Conservation (phyloP, 192 early-diverging fungal species). For the Coemansia sp. region DNA sequence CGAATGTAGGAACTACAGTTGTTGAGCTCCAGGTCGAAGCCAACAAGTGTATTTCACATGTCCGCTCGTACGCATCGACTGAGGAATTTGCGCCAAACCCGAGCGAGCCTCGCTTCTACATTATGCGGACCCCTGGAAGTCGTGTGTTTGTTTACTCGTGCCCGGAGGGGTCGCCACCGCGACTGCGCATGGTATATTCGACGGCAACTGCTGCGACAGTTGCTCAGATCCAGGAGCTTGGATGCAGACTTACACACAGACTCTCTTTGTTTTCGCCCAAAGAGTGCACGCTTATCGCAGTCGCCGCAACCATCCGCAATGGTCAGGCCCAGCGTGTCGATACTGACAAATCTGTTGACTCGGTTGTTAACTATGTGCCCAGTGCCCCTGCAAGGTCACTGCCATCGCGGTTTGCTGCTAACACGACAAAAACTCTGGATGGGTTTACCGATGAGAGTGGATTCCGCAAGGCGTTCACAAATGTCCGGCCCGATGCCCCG, state of each 20-base stretch:
- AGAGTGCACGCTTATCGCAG: conserved; percentile 46
- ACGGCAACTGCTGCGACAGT: conserved; percentile 37
- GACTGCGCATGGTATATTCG: conserved; percentile 55
- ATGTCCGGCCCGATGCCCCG: conserved; percentile 39
- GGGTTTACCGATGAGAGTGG: conserved; percentile 44
- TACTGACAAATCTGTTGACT: conserved; percentile 31
- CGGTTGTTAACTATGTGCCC: conserved; percentile 46
- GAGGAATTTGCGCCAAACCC: conserved; percentile 39
- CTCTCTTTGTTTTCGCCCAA: conserved; percentile 40
- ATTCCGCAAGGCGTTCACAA: conserved; percentile 44
- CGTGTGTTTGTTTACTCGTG: conserved; percentile 52
- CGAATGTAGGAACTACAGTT: conserved; percentile 34
- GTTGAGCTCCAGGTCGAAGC: conserved; percentile 44
- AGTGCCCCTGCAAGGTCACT: conserved; percentile 36
- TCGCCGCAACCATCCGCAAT: conserved; percentile 42
- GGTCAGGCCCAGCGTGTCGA: conserved; percentile 45
- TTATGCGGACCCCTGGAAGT: conserved; percentile 44
- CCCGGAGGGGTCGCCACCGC: conserved; percentile 44
- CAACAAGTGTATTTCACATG: conserved; percentile 24
- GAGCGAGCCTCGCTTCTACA: conserved; percentile 49
- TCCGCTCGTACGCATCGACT: conserved; percentile 28
- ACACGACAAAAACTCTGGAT: conserved; percentile 31
- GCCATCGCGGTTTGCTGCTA: conserved; percentile 36
- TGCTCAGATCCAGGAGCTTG: conserved; percentile 41
- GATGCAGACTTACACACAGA: conserved; percentile 37